Evolutionary conservation across 306 rosid genomes (phyloP).

Genomic region (Crotalaria pallida): DNA sequence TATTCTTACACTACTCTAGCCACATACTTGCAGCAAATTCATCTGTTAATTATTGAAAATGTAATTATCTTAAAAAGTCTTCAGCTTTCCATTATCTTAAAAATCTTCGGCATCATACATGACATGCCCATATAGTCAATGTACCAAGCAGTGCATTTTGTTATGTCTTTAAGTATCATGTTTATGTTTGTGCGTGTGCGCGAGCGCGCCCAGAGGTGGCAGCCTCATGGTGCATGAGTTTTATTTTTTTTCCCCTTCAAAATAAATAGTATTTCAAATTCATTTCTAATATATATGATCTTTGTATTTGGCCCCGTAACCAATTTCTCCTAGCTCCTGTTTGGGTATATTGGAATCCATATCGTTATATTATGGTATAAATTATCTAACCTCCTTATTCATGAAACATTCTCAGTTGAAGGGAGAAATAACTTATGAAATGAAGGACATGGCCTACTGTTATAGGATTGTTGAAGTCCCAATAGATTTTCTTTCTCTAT

Average conservation of each 20-base stretch:
- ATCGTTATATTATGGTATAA: too few species aligned
- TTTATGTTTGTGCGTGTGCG: background rate
- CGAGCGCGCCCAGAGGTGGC: background rate
- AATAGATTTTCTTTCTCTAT: slow-evolving; percentile 56
- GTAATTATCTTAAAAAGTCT: background rate
- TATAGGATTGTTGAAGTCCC: slow-evolving; percentile 59
- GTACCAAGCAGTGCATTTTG: background rate
- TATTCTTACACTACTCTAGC: background rate
- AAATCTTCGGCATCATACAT: background rate
- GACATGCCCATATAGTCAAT: background rate
- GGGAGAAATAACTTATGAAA: slow-evolving; percentile 85
- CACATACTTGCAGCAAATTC: background rate
- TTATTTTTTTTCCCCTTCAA: background rate
- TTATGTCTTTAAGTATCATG: background rate
- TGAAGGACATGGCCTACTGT: slow-evolving; percentile 81
- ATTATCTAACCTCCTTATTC: slow-evolving; percentile 15
- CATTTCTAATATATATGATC: background rate
- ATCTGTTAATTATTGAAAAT: background rate
- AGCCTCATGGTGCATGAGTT: background rate
- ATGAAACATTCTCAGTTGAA: slow-evolving; percentile 42
- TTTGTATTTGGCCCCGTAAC: background rate
- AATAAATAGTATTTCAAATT: background rate
- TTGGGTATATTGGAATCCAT: background rate
- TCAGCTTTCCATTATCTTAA: background rate
- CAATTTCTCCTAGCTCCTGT: background rate